Conservation (phyloP, 2,329 filamentous ascomycete genomes). For the Aspergillus pseudonomiae region DNA sequence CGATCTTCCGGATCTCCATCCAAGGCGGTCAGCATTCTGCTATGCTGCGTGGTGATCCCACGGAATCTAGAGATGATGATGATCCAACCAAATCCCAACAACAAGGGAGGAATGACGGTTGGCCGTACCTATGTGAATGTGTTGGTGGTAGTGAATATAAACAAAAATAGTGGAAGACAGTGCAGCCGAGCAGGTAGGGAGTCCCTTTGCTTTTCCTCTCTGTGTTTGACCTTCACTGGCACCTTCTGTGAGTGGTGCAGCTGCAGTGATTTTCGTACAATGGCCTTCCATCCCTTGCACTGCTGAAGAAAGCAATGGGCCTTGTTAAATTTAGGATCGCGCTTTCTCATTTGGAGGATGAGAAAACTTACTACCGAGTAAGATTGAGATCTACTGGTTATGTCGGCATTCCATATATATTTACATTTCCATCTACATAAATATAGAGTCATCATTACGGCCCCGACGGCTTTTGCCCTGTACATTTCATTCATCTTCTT, state of each 20-base stretch:
- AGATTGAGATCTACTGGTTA: background rate
- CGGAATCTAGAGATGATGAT: too few relatives aligned
- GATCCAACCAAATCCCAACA: background rate
- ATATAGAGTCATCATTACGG: background rate
- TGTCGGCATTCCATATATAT: conserved; percentile 5
- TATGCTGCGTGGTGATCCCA: conserved; percentile 8
- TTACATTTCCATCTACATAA: background rate
- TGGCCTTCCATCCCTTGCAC: conserved; percentile 22
- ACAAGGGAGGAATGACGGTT: background rate
- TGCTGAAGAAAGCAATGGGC: conserved; percentile 12
- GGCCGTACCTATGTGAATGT: background rate
- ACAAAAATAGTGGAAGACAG: background rate
- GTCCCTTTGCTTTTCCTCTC: background rate
- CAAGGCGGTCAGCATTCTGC: conserved; percentile 12
- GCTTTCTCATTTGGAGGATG: background rate
- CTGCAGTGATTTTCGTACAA: conserved; percentile 17
- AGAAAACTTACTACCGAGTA: background rate
- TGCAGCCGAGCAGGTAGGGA: background rate
- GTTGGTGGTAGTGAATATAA: background rate
- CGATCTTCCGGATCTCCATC: conserved; percentile 16
- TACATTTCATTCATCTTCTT: background rate
- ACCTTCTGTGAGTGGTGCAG: conserved; percentile 12
- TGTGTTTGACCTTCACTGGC: background rate
- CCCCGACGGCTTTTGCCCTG: background rate
- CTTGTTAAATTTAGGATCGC: conserved; percentile 3